Percentiles rank a stretch among this genome's conserved stretches.
Evolutionary conservation across 73 alveolate species (phyloP).

Genomic region (Symbiodinium pilosum): DNA sequence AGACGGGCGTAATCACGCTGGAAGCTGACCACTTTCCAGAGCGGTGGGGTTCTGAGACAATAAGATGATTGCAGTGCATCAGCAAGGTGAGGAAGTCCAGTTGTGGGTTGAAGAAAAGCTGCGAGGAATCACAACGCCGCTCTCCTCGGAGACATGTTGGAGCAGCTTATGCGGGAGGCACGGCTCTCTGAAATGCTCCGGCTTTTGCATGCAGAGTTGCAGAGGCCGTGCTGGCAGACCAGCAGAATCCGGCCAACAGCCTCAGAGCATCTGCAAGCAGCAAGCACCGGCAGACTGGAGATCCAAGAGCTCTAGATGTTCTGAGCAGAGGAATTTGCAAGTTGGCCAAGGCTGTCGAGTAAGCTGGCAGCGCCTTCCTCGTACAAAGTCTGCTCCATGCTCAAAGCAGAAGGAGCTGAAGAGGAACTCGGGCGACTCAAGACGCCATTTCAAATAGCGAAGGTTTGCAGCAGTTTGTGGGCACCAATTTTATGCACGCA

Average conservation of each 20-base stretch:
- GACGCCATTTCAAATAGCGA: too few species aligned
- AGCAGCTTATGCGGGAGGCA: slow-evolving; percentile 78
- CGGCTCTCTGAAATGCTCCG: neutral
- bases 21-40: slow-evolving; percentile 86
- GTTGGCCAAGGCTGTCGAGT: neutral
- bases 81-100: neutral
- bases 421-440: too few species aligned
- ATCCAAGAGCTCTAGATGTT: too few species aligned
- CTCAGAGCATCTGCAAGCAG: neutral
- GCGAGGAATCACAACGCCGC: slow-evolving; percentile 91
- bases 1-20: slow-evolving; percentile 65
- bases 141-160: slow-evolving; percentile 81
- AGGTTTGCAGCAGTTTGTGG: too few species aligned
- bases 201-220: too few species aligned
- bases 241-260: neutral
- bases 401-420: neutral
- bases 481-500: too few species aligned
- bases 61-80: neutral
- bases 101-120: neutral
- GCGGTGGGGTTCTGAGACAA: neutral
- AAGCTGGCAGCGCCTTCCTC: neutral
- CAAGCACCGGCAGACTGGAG: too few species aligned
- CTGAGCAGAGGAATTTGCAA: neutral
- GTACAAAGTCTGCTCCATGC: neutral
- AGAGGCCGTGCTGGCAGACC: neutral